Base-by-base conservation (phyloP, 192 early-diverging fungal genomes). In the Gamsiella multidivaricata region DNA sequence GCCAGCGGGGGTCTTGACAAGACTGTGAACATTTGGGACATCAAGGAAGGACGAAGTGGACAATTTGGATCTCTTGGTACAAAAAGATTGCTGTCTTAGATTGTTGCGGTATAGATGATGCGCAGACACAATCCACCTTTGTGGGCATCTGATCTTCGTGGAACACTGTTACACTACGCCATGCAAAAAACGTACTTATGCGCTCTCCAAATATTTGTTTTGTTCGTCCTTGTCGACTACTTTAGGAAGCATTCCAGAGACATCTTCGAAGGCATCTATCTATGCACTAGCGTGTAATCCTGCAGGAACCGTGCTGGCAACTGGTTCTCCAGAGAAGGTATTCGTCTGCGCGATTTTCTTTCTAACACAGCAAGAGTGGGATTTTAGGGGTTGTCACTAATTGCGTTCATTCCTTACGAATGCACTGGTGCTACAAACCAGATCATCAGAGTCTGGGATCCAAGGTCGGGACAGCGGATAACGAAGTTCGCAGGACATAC, bases 311-410 rank as follows among this genome's bases (percentile, higher is more conserved):
- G 67, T 97, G 41, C 78, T 99, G 17, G 95, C 90, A 10, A 92
- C 94, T 41, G 97, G 96, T 18, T 95, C 95, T 14, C 96, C 97
- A 1, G 97, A 99, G 54, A 98, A 94, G 81, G 81, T 85, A 67
- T 59, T n/a, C 28, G 29, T 15, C 14, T 31, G 15, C 25, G n/a
- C n/a, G n/a, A 18, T 14, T 39, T 2, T 36, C 42, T 43, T 56
- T 47, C 8, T 25, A 42, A 7, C 37, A 28, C 25, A n/a, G n/a
- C n/a, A n/a, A n/a, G n/a, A n/a, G n/a, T n/a, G n/a, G n/a, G n/a
- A n/a, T n/a, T n/a, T n/a, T n/a, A n/a, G n/a, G n/a, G n/a, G n/a
- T n/a, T n/a, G n/a, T n/a, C n/a, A n/a, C n/a, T n/a, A n/a, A n/a
- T n/a, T n/a, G n/a, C n/a, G n/a, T n/a, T n/a, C n/a, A n/a, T n/a